Percentiles rank a stretch among this genome's conserved stretches.
Conservation (phyloP, 169 alveolate genomes). For the Plasmodium billcollinsi region DNA sequence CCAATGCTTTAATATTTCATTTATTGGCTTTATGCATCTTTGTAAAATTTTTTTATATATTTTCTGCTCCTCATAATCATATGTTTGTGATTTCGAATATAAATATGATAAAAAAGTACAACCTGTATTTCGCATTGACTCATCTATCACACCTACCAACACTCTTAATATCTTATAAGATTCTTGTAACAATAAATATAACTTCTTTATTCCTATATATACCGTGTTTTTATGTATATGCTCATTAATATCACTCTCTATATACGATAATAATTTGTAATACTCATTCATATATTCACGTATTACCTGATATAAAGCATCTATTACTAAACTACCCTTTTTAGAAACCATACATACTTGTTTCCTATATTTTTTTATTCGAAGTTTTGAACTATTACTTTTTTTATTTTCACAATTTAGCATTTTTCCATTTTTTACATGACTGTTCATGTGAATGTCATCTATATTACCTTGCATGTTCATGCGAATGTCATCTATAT, state of each 20-base stretch:
- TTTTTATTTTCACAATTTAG: neutral
- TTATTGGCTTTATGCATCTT: constrained; percentile 52
- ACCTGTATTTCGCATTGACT: constrained; percentile 44
- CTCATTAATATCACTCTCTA: constrained; percentile 70
- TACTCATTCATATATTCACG: constrained; percentile 62
- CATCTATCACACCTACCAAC: constrained; percentile 53
- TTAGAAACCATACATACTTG: neutral
- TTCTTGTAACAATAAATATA: constrained; percentile 42
- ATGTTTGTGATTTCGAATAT: constrained; percentile 58
- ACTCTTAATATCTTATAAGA: constrained; percentile 67
- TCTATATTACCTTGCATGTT: too few relatives aligned
- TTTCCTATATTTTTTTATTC: neutral
- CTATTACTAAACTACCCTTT: constrained; percentile 58
- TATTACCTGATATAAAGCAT: constrained; percentile 54
- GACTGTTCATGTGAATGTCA: neutral
- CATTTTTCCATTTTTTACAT: neutral
- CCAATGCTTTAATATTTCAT: constrained; percentile 60
- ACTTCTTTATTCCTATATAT: constrained; percentile 45
- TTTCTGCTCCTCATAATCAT: constrained; percentile 64
- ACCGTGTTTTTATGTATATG: constrained; percentile 72
- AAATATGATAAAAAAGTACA: constrained; percentile 53
- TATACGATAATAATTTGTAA: constrained; percentile 47
- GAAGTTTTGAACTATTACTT: neutral
- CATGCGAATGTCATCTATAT: too few relatives aligned
- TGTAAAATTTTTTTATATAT: constrained; percentile 41